Evolutionary conservation across 129 eudicot species (phyloP).

Genomic region (Silybum marianum): DNA sequence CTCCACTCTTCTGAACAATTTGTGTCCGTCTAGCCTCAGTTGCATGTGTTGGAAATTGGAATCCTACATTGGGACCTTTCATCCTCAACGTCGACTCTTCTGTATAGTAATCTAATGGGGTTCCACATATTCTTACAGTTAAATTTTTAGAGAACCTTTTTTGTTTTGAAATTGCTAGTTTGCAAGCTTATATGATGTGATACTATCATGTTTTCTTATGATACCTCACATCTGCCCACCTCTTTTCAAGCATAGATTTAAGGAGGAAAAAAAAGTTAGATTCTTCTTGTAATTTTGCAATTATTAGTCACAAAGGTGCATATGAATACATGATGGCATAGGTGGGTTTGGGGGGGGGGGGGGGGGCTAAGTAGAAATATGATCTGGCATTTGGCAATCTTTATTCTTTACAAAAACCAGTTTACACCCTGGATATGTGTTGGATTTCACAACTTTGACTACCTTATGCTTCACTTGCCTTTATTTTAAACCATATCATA

Average conservation of each 20-base stretch:
- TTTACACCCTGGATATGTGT: constrained; percentile 20
- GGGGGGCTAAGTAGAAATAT: not conserved
- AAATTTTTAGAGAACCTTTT: not conserved
- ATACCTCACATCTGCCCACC: not conserved
- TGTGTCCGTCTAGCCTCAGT: not conserved
- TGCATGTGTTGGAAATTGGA: no score
- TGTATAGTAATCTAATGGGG: not conserved
- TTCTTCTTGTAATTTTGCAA: constrained; percentile 1
- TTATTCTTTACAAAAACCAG: not conserved
- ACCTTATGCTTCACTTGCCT: not conserved
- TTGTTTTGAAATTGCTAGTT: not conserved
- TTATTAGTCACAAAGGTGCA: constrained; percentile 9
- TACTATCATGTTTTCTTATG: constrained; percentile 5
- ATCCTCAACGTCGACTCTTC: not conserved
- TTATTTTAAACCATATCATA: not conserved
- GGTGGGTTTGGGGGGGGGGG: not conserved
- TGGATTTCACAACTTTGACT: constrained; percentile 19
- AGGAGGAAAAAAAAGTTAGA: not conserved
- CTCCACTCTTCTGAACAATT: not conserved
- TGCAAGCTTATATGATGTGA: not conserved
- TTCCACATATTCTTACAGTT: not conserved
- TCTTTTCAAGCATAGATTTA: constrained; percentile 5
- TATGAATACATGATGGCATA: constrained; percentile 10
- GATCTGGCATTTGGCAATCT: constrained; percentile 8
- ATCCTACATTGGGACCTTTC: not conserved